Base-by-base conservation (phyloP, 2,329 filamentous ascomycete genomes). In the Cladobotryum mycophilum region DNA sequence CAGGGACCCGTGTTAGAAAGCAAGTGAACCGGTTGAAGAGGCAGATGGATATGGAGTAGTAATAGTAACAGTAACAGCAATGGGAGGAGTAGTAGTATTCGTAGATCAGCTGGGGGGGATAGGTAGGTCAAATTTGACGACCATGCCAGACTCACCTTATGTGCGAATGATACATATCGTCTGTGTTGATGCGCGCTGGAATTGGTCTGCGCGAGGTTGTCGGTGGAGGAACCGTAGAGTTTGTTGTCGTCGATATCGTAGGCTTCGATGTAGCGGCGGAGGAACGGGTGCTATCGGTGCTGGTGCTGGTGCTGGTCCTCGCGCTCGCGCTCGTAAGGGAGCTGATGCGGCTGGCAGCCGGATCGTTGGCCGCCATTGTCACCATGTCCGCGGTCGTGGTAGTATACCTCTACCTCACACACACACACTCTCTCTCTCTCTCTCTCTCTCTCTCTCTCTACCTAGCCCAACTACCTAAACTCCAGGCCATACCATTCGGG, bases 331-430 rank as follows among this genome's bases (percentile, higher is more conserved):
- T 67, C 60, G 66, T 65, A 55, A 62, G 50, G 47, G 67, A 68
- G 66, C 64, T 67, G 76, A 85, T 79, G 70, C 82, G 84, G 70
- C 76, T 75, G 61, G 70, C 70, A 62, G 73, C 72, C 66, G 36
- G 36, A 38, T 86, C 83, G 73, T 84, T 80, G 70, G 78, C 80
- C 70, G 82, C 80, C 85, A 88, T 88, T 69, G 70, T 81, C 70
- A 68, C 69, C 66, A 61, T 57, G 61, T 61, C 60, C 60, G 61
- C 65, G 58, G 60, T 59, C 53, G 58, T 53, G 60, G 56, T 61
- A 60, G 56, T 59, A 30, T 30, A 30, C 25, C 25, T 30, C 25
- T 30, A 30, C 25, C 25, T n/a, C n/a, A n/a, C n/a, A n/a, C n/a
- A n/a, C n/a, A n/a, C n/a, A n/a, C n/a, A n/a, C n/a, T 30, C 25